Percentiles rank a stretch among this genome's conserved stretches.
Evolutionary conservation across 2,329 filamentous ascomycete genomes (phyloP).

Genomic region (Alternaria sp.): DNA sequence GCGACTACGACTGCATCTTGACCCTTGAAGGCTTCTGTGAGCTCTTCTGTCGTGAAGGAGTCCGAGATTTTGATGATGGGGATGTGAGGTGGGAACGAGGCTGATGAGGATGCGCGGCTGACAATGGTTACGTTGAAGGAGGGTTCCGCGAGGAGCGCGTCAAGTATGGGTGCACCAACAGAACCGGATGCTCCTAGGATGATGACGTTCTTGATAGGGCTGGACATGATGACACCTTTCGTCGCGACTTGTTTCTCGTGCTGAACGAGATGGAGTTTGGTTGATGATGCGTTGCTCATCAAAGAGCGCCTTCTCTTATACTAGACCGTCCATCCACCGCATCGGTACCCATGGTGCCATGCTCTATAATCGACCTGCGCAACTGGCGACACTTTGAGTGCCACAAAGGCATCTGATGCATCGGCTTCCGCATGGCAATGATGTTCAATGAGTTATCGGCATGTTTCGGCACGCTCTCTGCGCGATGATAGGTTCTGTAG

Average conservation of each 20-base stretch:
- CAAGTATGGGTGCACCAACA: conserved; percentile 32
- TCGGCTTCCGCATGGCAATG: background rate
- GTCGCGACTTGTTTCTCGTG: background rate
- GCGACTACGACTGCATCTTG: conserved; percentile 49
- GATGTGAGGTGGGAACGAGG: conserved; percentile 30
- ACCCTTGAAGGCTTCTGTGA: conserved; percentile 43
- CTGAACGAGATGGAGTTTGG: background rate
- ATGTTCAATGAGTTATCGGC: background rate
- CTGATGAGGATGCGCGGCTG: conserved; percentile 33
- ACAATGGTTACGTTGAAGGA: conserved; percentile 45
- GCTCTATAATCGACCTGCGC: background rate
- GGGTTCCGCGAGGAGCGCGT: conserved; percentile 43
- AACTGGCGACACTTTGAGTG: background rate
- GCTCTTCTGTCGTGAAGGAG: conserved; percentile 26
- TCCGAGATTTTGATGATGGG: conserved; percentile 39
- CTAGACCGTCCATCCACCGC: background rate
- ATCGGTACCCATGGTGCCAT: background rate
- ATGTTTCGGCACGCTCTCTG: background rate
- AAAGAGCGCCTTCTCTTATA: background rate
- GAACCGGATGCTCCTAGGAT: conserved; percentile 39
- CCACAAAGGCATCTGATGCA: background rate
- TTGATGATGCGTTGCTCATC: background rate
- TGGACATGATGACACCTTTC: conserved; percentile 3
- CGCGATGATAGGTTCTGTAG: background rate
- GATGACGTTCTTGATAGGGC: conserved; percentile 27